Evolutionary conservation across 768 basidiomycete genomes (phyloP), one percentile per base, ranked within the genome.

Genomic region (Arthromyces matolae): DNA sequence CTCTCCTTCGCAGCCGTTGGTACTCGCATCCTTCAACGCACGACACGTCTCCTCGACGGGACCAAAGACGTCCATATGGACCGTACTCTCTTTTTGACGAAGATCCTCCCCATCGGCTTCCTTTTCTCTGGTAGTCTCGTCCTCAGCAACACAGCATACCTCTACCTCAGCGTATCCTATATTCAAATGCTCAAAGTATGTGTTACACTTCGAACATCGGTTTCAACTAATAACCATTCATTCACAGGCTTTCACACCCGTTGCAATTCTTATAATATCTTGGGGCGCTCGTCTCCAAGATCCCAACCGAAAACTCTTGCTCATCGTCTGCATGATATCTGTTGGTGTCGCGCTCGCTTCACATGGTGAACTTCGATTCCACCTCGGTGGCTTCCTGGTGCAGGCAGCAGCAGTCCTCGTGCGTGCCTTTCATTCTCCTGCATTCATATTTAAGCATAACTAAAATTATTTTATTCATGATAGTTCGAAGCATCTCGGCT

Each of bases 401-500:
- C 94, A 98, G 65, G 83, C 86, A 4, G 80, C 86, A 33, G 93
- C 93, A 10, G 92, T 98, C 51, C 78, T 67, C 16, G 90, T 92
- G 63, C 56, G 86, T 81, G 27, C 55, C 47, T 25, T 39, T 19
- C 31, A 19, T 27, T 44, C 42, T 29, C 29, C 13, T 47, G 24
- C 19, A 24, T 41, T 7, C 22, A 42, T 36, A 20, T 33, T 27
- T 37, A 18, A n/a, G 36, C 27, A 12, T 13, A 33, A 14, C 3
- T 20, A 28, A 20, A 36, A 47, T 22, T 28, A 36, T 25, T 2
- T n/a, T 8, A 29, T 20, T 20, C 25, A 14, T 33, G 45, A 9
- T 60, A 88, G 83, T 97, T 97, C 62, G 95, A 99, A 68, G 87
- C 92, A 1, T 87, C 89, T 16, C 87, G 95, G 32, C 79, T 98